Base-by-base conservation (phyloP, 2,329 filamentous ascomycete genomes). In the Colletotrichum sp. region DNA sequence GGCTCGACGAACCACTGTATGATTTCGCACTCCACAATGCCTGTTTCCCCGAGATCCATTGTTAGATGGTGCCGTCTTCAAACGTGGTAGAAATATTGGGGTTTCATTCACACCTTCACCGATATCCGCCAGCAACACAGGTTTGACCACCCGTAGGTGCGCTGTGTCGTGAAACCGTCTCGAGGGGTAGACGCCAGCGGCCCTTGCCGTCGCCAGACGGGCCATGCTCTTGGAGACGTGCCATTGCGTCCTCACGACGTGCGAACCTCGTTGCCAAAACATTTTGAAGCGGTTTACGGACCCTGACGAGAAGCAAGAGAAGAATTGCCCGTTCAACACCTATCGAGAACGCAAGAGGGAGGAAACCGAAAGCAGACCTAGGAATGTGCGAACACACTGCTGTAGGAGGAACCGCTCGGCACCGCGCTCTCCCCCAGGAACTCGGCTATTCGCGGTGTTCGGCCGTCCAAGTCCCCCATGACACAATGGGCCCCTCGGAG, bases 1-100 rank as follows among this genome's bases (percentile, higher is more conserved):
- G 98, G 96, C 86, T 98, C 94, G 79, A 99, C 96, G 84, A 99
- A 99, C 97, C 97, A 99, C 88, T 99, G 97, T 81, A 99, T 99
- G 82, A 99, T 95, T 86, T 99, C 97, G 82, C 97, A 98, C 87
- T 99, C 97, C 83, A 97, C 96, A 82, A 99, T 99, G 71, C 97
- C 97, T 97, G 80, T 57, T 67, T 59, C 16, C 18, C 59, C 68
- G n/a, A 71, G 55, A 63, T 74, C 48, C 79, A 78, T 52, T 72
- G 78, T 77, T 67, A 80, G 79, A 30, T 30, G 59, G 4, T n/a
- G 26, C 4, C 59, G 55, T 13, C 43, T 52, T 52, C 43, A 13
- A 13, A 52, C 43, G 43, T 7, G 43, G 43, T 6, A 52, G n/a
- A 21, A 24, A 52, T 24, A 4, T 21, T 21, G 24, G 26, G 24